Evolutionary conservation across 257 asterid species (phyloP), one percentile per base, ranked within the genome.

Genomic region (Agastache rugosa): DNA sequence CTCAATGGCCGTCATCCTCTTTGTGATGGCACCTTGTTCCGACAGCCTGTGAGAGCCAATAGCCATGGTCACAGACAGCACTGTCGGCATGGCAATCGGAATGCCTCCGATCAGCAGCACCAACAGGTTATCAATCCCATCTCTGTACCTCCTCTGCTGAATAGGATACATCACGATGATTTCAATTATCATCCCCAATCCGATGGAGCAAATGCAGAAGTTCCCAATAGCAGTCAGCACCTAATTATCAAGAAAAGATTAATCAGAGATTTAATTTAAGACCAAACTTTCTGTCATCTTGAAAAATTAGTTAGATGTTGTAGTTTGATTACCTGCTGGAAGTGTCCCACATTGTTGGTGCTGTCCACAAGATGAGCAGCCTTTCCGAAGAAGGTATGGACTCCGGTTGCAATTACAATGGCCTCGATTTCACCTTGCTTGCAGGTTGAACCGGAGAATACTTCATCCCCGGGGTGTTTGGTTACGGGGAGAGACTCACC

Each of bases 1-100:
- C 85, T 93, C 98, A 64, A 93, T 93, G 60, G 98, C 98, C n/a
- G 98, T 91, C 97, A 93, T 93, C 79, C 98, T 89, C 87, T 93
- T 93, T 29, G 98, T 93, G 71, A 93, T 93, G 84, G 98, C 98
- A 1, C 98, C 98, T 81, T 93, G 98, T 11, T 93, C 86, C 5
- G 98, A 90, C 5, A 93, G 90, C 41, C 98, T 72, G 67, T 91
- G 97, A 22, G 97, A 93, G 51, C 96, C 98, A n/a, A 93, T 93
- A 22, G 98, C 98, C 98, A 93, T 93, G 29, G 98, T 92, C 39
- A 92, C 98, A 0, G 98, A 92, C 85, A 92, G 69, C 19, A 92
- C 98, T 0, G 97, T 90, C 1, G 98, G 97, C 98, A 93, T 93
- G 72, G 98, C 98, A 67, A 93, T 93, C 11, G 98, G 98, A 74